These are phyloP conservation scores for Anaeramoeba ignava DNA, from an alignment of 78 protist genomes.

Conservation along the genomic window DNA sequence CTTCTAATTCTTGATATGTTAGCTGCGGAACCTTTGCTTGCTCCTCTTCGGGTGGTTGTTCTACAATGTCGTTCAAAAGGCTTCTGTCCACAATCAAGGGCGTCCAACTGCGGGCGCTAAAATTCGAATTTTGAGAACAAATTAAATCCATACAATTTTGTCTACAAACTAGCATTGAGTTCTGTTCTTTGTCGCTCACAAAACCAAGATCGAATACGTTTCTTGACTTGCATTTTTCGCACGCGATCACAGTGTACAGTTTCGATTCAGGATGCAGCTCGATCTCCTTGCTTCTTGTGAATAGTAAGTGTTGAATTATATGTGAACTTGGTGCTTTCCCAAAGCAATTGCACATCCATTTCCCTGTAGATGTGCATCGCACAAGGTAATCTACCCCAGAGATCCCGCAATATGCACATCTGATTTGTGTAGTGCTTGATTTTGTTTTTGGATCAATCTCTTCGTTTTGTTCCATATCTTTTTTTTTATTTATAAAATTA, in stretches of 20 bases:
- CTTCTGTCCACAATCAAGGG: slow-evolving; percentile 73
- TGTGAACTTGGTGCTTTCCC: not conserved
- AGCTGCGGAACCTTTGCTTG: slow-evolving; percentile 55
- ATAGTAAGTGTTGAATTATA: not conserved
- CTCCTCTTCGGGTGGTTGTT: slow-evolving; percentile 53
- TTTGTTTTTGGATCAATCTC: too few relatives aligned
- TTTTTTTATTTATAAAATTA: too few relatives aligned
- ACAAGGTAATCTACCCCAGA: not conserved
- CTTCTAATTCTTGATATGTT: slow-evolving; percentile 42
- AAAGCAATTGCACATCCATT: not conserved
- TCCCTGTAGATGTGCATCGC: not conserved
- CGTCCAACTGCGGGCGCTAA: slow-evolving; percentile 48
- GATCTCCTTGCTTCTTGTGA: not conserved
- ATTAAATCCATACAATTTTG: too few relatives aligned
- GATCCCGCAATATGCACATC: not conserved
- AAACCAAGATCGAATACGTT: not conserved
- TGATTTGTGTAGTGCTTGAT: too few relatives aligned
- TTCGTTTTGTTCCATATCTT: too few relatives aligned
- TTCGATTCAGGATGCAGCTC: not conserved
- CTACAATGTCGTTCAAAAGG: slow-evolving; percentile 37
- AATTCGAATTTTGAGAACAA: not conserved
- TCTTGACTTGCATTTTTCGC: not conserved
- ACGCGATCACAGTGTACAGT: not conserved
- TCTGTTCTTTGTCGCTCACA: not conserved
- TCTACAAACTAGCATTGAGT: not conserved